Percentiles rank a stretch among this genome's conserved stretches.
phyloP scores from a whole-genome alignment of 73 alveolate genomes.

The Tetrahymena thermophila region DNA sequence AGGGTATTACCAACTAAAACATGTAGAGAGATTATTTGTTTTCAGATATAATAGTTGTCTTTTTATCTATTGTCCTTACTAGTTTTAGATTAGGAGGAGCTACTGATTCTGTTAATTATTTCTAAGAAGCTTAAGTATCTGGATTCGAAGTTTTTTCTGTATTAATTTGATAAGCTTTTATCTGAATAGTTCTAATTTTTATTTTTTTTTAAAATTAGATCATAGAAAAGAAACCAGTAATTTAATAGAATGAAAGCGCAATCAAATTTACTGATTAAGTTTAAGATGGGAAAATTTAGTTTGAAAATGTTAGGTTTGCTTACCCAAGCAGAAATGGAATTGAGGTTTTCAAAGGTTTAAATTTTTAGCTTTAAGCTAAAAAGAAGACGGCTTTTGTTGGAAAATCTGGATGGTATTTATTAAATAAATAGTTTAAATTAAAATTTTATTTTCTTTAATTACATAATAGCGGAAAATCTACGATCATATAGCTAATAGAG shows the following conservation, averaged over 20 bases:
- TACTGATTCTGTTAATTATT: background rate
- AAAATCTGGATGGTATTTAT: slow-evolving; percentile 75
- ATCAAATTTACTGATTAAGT: background rate
- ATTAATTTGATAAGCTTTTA: background rate
- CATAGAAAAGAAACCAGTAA: background rate
- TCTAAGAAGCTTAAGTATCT: background rate
- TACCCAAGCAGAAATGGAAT: slow-evolving; percentile 72
- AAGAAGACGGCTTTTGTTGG: slow-evolving; percentile 83
- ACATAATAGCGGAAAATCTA: slow-evolving; percentile 62
- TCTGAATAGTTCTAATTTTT: background rate
- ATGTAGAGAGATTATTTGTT: background rate
- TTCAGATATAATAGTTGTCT: background rate
- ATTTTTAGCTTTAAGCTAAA: slow-evolving; percentile 47
- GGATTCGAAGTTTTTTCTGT: background rate
- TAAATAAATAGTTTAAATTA: slow-evolving; percentile 38
- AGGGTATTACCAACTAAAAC: background rate
- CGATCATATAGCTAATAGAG: slow-evolving; percentile 63
- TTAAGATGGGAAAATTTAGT: slow-evolving; percentile 57
- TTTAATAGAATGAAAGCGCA: background rate
- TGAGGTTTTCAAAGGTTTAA: slow-evolving; percentile 40
- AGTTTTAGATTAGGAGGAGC: background rate
- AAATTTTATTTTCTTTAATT: background rate
- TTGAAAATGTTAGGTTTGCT: slow-evolving; percentile 68
- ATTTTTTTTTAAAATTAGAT: background rate
- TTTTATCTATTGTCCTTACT: background rate